A percentile compares a stretch with the other conserved stretches of the same genome.
phyloP scores from a whole-genome alignment of 1,139 yeast species.

The Blastobotrys elegans region DNA sequence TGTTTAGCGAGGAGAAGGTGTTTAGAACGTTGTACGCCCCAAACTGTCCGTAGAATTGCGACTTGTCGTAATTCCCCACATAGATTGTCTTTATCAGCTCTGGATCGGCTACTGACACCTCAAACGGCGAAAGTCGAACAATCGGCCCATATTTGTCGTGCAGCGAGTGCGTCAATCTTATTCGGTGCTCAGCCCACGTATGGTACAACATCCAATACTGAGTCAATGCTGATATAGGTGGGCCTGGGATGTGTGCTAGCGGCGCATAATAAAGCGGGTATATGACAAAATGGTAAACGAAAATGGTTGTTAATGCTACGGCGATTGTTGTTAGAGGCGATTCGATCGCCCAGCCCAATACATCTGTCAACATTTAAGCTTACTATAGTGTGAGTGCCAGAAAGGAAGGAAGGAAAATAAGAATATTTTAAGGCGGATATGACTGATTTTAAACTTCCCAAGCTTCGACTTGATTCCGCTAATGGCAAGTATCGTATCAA shows the following conservation, averaged over 20 bases:
- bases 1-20: conserved; percentile 53
- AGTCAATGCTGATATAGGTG: conserved; percentile 47
- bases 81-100: conserved; percentile 53
- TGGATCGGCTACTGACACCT: conserved; percentile 54
- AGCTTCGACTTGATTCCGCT: too few species aligned
- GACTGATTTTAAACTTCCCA: too few species aligned
- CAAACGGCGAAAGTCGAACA: conserved; percentile 57
- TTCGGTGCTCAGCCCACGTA: conserved; percentile 52
- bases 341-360: too few species aligned
- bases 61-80: conserved; percentile 53
- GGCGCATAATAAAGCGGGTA: conserved; percentile 20
- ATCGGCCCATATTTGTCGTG: conserved; percentile 57
- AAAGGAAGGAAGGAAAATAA: too few species aligned
- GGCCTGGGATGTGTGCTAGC: conserved; percentile 55
- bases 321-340: too few species aligned
- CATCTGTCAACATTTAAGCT: too few species aligned
- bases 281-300: conserved; percentile 14
- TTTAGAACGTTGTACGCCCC: conserved; percentile 54
- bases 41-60: conserved; percentile 57
- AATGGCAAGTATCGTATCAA: too few species aligned
- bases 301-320: neutral
- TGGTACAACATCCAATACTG: conserved; percentile 46
- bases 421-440: too few species aligned
- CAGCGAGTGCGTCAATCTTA: conserved; percentile 44
- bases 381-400: too few species aligned